Evolutionary conservation across 2,329 filamentous ascomycete species (phyloP), one percentile per base, ranked within the genome.

Genomic region (Dactylellina leptospora): DNA sequence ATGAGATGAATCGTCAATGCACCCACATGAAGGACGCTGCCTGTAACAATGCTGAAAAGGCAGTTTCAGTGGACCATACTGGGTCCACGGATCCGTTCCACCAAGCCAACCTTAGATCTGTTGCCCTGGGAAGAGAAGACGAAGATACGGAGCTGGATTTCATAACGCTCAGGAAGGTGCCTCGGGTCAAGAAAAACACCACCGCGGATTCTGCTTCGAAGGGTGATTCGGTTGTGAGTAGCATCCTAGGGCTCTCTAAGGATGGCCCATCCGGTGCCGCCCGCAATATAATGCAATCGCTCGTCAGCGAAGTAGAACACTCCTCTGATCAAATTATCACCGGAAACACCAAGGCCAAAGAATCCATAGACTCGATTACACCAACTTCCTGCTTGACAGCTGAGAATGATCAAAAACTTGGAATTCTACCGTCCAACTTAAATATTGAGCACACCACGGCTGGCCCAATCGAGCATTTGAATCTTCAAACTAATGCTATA

Each of bases 1-100:
- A 38, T 25, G 58, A 61, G 18, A 61, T 70, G 63, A 61, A 44
- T 42, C 53, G 50, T 25, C 48, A 47, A 16, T 54, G 38, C n/a
- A 20, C 10, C 11, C 28, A 54, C 8, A 18, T 9, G 22, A 4
- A 40, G 28, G 30, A 23, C n/a, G n/a, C n/a, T n/a, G n/a, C n/a
- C n/a, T n/a, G n/a, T n/a, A n/a, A n/a, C n/a, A n/a, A n/a, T n/a
- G n/a, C n/a, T n/a, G n/a, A n/a, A n/a, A n/a, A n/a, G n/a, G n/a
- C n/a, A n/a, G n/a, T n/a, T n/a, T n/a, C n/a, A n/a, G n/a, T n/a
- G n/a, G n/a, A n/a, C n/a, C n/a, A n/a, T n/a, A n/a, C n/a, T n/a
- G n/a, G n/a, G n/a, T n/a, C n/a, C n/a, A n/a, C n/a, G n/a, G n/a
- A n/a, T n/a, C n/a, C n/a, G n/a, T n/a, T n/a, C n/a, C n/a, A n/a